These are phyloP conservation scores for Cicer chorassanicum DNA, from an alignment of 306 rosid genomes.

Conservation along the genomic window DNA sequence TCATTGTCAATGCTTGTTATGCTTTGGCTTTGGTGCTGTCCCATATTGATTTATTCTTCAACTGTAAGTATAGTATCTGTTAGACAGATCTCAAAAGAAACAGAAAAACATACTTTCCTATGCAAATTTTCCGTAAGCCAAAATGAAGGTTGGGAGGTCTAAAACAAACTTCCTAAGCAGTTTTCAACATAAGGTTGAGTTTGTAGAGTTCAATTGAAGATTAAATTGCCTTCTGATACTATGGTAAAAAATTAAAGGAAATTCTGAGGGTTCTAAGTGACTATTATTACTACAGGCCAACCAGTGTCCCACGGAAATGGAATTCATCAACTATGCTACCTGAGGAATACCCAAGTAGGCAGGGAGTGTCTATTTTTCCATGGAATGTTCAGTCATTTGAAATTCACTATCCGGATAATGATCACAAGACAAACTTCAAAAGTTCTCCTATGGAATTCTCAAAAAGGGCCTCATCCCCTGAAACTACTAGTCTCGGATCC, in stretches of 20 bases:
- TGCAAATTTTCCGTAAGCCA: not conserved
- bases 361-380: constrained; percentile 50
- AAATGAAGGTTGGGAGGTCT: not conserved
- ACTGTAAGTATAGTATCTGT: not conserved
- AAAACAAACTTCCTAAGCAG: not conserved
- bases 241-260: not conserved
- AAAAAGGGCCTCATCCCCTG: constrained; percentile 72
- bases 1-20: constrained; percentile 20
- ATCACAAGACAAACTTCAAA: constrained; percentile 51
- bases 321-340: constrained; percentile 58
- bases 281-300: constrained; percentile 59
- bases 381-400: constrained; percentile 51
- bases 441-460: constrained; percentile 62
- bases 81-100: not conserved
- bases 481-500: constrained; percentile 62
- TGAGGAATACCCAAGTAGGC: constrained; percentile 55
- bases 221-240: not conserved
- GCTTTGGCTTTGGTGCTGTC: not conserved
- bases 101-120: not conserved
- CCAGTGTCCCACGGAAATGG: constrained; percentile 69
- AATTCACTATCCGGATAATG: constrained; percentile 52
- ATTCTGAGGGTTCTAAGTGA: constrained; percentile 42
- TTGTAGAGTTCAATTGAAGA: not conserved
- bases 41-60: not conserved
- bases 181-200: not conserved